Conservation (phyloP, 441 rosid species). For the Arabidopsis lyrata region DNA sequence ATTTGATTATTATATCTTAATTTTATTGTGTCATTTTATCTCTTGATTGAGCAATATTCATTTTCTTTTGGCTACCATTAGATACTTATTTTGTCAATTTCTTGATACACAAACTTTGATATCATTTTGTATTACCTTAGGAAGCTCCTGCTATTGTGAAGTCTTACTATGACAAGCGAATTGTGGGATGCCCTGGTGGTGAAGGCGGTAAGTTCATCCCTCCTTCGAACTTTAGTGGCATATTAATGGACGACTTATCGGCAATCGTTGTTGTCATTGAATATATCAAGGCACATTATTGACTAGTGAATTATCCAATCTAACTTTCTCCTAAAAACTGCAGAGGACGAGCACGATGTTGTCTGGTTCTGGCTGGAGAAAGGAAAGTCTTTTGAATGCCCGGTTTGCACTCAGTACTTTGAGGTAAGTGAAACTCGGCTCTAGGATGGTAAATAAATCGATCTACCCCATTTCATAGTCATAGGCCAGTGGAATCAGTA, state of each 20-base stretch:
- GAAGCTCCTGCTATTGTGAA: slow-evolving; percentile 59
- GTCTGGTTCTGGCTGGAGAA: slow-evolving; percentile 99
- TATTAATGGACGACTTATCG: background rate
- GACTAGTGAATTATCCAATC: background rate
- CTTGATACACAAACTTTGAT: background rate
- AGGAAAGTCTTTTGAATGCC: slow-evolving; percentile 88
- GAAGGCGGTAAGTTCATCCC: slow-evolving; percentile 51
- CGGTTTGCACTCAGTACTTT: slow-evolving; percentile 90
- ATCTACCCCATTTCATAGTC: background rate
- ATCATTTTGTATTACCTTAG: slow-evolving; percentile 39
- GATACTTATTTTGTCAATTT: background rate
- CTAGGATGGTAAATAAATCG: background rate
- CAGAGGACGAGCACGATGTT: slow-evolving; percentile 97
- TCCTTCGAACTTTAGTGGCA: background rate
- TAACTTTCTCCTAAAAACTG: slow-evolving; percentile 17
- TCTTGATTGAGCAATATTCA: slow-evolving; percentile 1
- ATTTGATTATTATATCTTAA: background rate
- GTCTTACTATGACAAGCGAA: slow-evolving; percentile 59
- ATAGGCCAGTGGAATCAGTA: background rate
- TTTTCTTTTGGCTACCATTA: background rate
- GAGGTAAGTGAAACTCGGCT: slow-evolving; percentile 57
- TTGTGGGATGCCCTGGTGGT: slow-evolving; percentile 65
- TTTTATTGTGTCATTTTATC: background rate
- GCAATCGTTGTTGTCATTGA: background rate
- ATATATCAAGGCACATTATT: background rate